Evolutionary conservation across 768 basidiomycete species (phyloP).

Genomic region (Amanita thiersii): DNA sequence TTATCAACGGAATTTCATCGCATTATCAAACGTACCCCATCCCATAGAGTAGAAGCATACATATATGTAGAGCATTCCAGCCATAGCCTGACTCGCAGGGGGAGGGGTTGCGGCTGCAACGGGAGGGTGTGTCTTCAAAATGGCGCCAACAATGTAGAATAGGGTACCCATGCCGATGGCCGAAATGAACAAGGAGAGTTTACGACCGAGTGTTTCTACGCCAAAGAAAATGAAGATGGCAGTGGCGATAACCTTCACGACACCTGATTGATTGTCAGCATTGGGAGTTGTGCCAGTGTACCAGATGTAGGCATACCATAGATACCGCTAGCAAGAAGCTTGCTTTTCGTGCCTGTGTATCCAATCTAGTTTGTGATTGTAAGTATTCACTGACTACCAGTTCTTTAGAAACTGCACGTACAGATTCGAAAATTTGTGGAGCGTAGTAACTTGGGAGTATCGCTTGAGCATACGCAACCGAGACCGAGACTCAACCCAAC

Average conservation of each 20-base stretch:
- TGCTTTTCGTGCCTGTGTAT: conserved; percentile 46
- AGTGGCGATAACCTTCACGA: conserved; percentile 65
- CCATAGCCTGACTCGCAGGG: conserved; percentile 71
- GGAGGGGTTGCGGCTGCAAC: conserved; percentile 31
- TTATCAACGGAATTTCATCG: not conserved
- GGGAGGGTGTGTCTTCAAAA: conserved; percentile 72
- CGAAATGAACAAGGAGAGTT: conserved; percentile 61
- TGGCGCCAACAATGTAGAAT: conserved; percentile 80
- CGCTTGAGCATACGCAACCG: not conserved
- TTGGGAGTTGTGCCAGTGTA: not conserved
- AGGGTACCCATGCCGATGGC: conserved; percentile 71
- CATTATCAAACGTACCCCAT: conserved; percentile 42
- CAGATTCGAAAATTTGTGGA: conserved; percentile 64
- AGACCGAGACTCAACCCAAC: conserved; percentile 10
- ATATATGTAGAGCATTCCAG: conserved; percentile 79
- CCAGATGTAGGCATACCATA: conserved; percentile 31
- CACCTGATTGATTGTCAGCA: conserved; percentile 16
- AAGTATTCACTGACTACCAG: conserved; percentile 4
- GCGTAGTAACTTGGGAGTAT: conserved; percentile 48
- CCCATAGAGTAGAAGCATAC: conserved; percentile 87
- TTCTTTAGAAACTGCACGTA: conserved; percentile 18
- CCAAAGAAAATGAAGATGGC: conserved; percentile 57
- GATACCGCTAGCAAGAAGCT: conserved; percentile 65
- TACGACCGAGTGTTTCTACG: conserved; percentile 64
- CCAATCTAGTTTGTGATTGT: conserved; percentile 41